These are phyloP conservation scores for Hevea brasiliensis DNA, from an alignment of 345 rosid genomes.

Conservation along the genomic window DNA sequence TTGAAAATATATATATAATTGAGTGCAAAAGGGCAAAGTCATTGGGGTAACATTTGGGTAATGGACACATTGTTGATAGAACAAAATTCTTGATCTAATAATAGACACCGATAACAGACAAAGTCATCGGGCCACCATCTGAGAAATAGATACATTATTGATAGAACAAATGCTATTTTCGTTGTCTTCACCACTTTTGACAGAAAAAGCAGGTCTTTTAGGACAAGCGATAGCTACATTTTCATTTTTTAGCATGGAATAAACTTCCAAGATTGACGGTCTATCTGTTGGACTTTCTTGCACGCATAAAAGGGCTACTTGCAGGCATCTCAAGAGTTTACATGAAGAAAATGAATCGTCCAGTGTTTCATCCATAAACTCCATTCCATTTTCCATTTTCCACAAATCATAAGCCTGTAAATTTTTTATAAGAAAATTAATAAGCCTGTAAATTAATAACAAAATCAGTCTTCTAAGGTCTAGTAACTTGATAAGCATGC, in stretches of 20 bases:
- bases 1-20: too few relatives aligned
- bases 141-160: slow-evolving; percentile 2
- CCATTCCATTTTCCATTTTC: slow-evolving; percentile 11
- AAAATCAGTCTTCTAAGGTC: neutral
- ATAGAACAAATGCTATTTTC: slow-evolving; percentile 1
- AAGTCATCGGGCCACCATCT: slow-evolving; percentile 16
- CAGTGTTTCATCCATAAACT: slow-evolving; percentile 22
- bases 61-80: too few relatives aligned
- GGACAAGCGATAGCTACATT: neutral
- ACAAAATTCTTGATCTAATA: too few relatives aligned
- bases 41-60: too few relatives aligned
- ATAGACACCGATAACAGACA: neutral
- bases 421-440: too few relatives aligned
- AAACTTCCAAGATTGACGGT: slow-evolving; percentile 28
- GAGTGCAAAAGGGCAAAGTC: too few relatives aligned
- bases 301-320: slow-evolving; percentile 24
- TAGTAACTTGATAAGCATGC: too few relatives aligned
- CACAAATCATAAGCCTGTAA: slow-evolving; percentile 28
- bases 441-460: slow-evolving; percentile 16
- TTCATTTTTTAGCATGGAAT: slow-evolving; percentile 18
- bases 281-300: slow-evolving; percentile 28
- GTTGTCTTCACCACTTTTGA: slow-evolving; percentile 4
- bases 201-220: slow-evolving; percentile 27
- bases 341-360: slow-evolving; percentile 14
- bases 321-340: slow-evolving; percentile 24